phyloP scores from a whole-genome alignment of 441 rosid genomes.

The Flueggea neowawraea region DNA sequence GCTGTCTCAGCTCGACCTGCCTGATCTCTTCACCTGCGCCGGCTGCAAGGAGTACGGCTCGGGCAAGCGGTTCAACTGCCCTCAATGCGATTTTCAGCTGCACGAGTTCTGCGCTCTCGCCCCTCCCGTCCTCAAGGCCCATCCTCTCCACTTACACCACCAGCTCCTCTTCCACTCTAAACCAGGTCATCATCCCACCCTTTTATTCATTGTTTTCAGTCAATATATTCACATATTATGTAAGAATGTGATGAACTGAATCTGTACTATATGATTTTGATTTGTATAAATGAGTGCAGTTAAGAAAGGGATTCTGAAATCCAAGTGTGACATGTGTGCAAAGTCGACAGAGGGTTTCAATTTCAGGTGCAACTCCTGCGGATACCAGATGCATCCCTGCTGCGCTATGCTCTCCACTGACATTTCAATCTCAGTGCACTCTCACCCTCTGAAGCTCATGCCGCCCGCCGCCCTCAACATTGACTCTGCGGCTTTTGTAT shows the following conservation, averaged over 20 bases:
- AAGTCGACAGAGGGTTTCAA: conserved; percentile 63
- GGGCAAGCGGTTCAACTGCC: conserved; percentile 66
- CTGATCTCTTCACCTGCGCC: conserved; percentile 62
- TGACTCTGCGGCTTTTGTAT: conserved; percentile 8
- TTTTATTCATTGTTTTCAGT: background rate
- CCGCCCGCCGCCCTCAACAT: conserved; percentile 16
- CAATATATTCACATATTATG: background rate
- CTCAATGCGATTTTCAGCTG: conserved; percentile 61
- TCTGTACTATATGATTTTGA: background rate
- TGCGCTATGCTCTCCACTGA: conserved; percentile 77
- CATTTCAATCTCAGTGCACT: conserved; percentile 51
- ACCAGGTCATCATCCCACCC: conserved; percentile 39
- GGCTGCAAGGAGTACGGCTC: conserved; percentile 90
- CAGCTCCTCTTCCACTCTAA: conserved; percentile 58
- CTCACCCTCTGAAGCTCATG: conserved; percentile 63
- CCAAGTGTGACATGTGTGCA: conserved; percentile 76
- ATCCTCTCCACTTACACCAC: conserved; percentile 80
- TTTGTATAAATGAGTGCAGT: conserved; percentile 14
- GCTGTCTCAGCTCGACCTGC: conserved; percentile 33
- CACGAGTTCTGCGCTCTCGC: conserved; percentile 87
- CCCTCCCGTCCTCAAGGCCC: conserved; percentile 49
- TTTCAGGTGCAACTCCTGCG: conserved; percentile 71
- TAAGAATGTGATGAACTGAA: background rate
- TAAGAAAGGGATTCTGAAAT: conserved; percentile 64
- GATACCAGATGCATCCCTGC: conserved; percentile 87